Evolutionary conservation across 2,329 filamentous ascomycete genomes (phyloP), one percentile per base, ranked within the genome.

Genomic region (Fusarium pininemorale): DNA sequence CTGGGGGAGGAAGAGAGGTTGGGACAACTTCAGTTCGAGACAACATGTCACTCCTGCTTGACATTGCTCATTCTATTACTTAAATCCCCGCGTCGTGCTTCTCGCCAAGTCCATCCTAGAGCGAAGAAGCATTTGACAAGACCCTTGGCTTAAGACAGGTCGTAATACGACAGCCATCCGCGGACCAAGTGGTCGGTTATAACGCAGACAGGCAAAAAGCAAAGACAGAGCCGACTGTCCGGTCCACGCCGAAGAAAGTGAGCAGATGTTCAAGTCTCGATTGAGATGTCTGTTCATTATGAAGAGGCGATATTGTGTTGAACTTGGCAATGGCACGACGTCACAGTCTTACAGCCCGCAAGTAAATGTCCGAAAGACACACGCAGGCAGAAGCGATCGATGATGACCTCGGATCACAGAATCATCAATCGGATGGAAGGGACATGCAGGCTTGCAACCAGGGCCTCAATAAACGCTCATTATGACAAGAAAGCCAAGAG

Each of bases 51-150:
- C 65, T 68, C 41, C 7, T 62, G 38, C 58, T 62, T 55, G 28
- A 32, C 20, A 42, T 37, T 44, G 39, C 11, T 13, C 50, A 62
- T 39, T 28, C 7, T 1, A 56, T 56, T 56, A 61, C 48, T 39
- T 2, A 39, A 58, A 22, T 57, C 38, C 28, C 51, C 32, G 35
- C 32, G 30, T 28, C 44, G 35, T 42, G 6, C 42, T 54, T 39
- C 35, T 70, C 59, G 67, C 66, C 67, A 70, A 70, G 66, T 26
- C 55, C 5, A 18, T 50, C 48, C 24, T 44, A 44, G 53, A 50
- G 59, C 8, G 69, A 75, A 73, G 72, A 74, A 74, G 72, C 72
- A 73, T 74, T 74, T 70, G 60, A 73, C 72, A 74, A 75, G 72
- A 41, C 16, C 60, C 64, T 74, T 73, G 72, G 72, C 72, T 38